A percentile compares a stretch with the other conserved stretches of the same genome.
Evolutionary conservation across 768 basidiomycete species (phyloP).

Genomic region (Termitomyces sp.): DNA sequence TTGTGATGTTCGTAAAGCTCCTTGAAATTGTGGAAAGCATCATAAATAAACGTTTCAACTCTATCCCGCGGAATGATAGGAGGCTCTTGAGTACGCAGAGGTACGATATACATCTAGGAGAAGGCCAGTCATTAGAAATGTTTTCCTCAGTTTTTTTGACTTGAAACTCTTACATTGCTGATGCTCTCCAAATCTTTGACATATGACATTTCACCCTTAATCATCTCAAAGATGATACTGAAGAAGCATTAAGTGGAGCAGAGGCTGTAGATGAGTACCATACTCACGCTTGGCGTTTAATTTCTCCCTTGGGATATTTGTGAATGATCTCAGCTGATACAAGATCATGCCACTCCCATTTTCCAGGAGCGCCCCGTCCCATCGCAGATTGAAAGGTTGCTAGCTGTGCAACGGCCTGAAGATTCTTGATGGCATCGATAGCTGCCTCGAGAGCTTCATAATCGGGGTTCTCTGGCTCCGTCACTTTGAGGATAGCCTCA

Average conservation of each 20-base stretch:
- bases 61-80: conserved; percentile 71
- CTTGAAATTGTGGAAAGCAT: conserved; percentile 85
- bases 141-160: not conserved
- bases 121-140: not conserved
- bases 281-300: conserved; percentile 79
- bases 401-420: conserved; percentile 77
- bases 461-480: conserved; percentile 75
- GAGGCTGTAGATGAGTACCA: not conserved
- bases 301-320: conserved; percentile 62
- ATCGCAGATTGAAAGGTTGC: conserved; percentile 89
- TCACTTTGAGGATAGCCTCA: conserved; percentile 83
- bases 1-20: conserved; percentile 74
- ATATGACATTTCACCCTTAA: conserved; percentile 94
- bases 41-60: conserved; percentile 71
- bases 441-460: conserved; percentile 80
- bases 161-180: conserved; percentile 48
- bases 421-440: conserved; percentile 73
- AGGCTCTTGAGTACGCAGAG: conserved; percentile 65
- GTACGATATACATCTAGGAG: conserved; percentile 72
- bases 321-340: conserved; percentile 63
- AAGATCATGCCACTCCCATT: conserved; percentile 90
- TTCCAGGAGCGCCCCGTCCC: conserved; percentile 72
- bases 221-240: conserved; percentile 90
- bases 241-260: conserved; percentile 11
- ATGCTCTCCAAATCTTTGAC: conserved; percentile 89